Base-by-base conservation (phyloP, 2,329 filamentous ascomycete species). In the Fusarium sp. region DNA sequence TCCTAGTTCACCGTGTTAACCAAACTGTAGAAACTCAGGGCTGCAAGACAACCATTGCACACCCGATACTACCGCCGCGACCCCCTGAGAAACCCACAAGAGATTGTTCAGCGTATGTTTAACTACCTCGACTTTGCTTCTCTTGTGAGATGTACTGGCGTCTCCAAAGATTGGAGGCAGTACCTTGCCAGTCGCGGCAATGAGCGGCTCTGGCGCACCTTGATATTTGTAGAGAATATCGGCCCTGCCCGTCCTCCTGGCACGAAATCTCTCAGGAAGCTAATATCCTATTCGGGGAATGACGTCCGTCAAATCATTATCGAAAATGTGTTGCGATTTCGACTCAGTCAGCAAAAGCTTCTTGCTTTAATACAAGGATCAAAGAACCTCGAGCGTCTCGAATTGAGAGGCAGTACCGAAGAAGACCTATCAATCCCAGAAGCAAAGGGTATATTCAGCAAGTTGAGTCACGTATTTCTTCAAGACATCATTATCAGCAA, bases 61-160 rank as follows among this genome's bases (percentile, higher is more conserved):
- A 56, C 64, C 14, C 74, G 72, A 19, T 81, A 76, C 55, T 73
- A 57, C 33, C 76, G 74, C 28, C 71, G 71, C 35, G 79, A 82
- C 55, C 80, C 80, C 4, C 47, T 82, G 15, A 67, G 65, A 22
- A 72, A 81, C 24, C 80, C 80, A 0, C 56, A 72, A 5, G 80
- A 82, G 47, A 71, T 82, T 50, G 67, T 80, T 9, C 71, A 79
- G 26, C 68, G 75, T 15, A 78, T 82, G 9, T 78, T 81, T 35
- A 71, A 70, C 15, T 74, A 74, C 39, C 62, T 81, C 10, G 77
- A 78, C 49, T 73, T 80, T n/a, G 50, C 65, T 6, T 70, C 74
- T 13, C 62, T 77, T 13, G 73, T 78, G 75, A 68, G 67, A 40
- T 80, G 79, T 41, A 55, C 79, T 15, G 47, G 68, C 28, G 79